Evolutionary conservation across 257 asterid genomes (phyloP), one percentile per base, ranked within the genome.

Genomic region (Solanum rostratum): DNA sequence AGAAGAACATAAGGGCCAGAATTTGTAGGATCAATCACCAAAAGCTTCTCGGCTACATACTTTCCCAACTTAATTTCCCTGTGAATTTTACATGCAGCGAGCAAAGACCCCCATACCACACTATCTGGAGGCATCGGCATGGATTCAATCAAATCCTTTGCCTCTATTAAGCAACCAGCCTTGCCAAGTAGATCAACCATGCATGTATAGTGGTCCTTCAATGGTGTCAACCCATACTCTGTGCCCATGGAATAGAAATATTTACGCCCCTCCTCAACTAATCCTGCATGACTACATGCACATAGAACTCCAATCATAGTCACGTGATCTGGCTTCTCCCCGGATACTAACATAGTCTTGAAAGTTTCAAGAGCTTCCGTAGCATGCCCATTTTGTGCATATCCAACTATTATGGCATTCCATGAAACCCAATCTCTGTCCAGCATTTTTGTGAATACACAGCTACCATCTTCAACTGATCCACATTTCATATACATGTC

Each of bases 401-500:
- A 65, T 57, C 85, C 85, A 49, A 83, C 85, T 49, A 83, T 83
- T 13, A 68, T 2, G 9, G 85, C 66, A 83, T 83, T 83, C 85
- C 85, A 83, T 0, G 81, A 83, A 68, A 83, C 85, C 85, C 85
- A 68, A 50, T 83, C 85, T 33, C 69, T 68, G 22, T 83, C 85
- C 27, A 68, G 49, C 85, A 83, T 68, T 50, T 83, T 83, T 52
- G 78, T 30, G 81, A 83, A 83, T 20, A 83, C 85, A 22, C 62
- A 50, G 15, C 69, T 30, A 66, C 85, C 85, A 50, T 83, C 85
- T 68, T n/a, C 85, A 14, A 68, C 81, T 30, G 85, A 83, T 50
- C 85, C 85, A 30, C 85, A 83, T 55, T 83, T 83, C 85, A 68
- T 83, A 83, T 83, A 83, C 85, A 83, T 83, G 65, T 83, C 85